A percentile compares a stretch with the other conserved stretches of the same genome.
Conservation (phyloP, 768 basidiomycete species). For the Rhodotorula taiwanensis region DNA sequence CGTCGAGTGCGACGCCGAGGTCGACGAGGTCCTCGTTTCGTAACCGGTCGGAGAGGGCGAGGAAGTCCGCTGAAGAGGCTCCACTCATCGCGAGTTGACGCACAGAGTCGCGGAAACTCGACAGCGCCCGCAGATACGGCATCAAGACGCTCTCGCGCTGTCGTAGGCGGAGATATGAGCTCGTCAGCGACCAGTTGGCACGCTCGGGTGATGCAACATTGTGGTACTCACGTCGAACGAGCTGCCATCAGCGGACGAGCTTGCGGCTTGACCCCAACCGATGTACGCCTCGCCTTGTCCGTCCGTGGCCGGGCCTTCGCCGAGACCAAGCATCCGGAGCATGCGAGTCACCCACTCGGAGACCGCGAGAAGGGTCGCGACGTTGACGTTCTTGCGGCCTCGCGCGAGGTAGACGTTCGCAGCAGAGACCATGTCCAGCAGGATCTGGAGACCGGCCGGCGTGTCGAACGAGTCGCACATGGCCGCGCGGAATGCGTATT, state of each 20-base stretch:
- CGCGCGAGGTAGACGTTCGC: slow-evolving; percentile 74
- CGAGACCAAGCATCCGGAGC: slow-evolving; percentile 51
- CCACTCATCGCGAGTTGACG: slow-evolving; percentile 67
- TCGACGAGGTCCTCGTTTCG: slow-evolving; percentile 83
- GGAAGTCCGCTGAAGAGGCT: slow-evolving; percentile 65
- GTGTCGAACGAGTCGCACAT: slow-evolving; percentile 98
- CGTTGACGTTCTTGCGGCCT: slow-evolving; percentile 43
- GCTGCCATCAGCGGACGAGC: no score
- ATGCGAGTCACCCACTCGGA: slow-evolving; percentile 51
- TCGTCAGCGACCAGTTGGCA: no score
- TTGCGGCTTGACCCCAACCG: slow-evolving; percentile 61
- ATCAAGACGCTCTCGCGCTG: slow-evolving; percentile 79
- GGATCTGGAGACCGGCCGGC: slow-evolving; percentile 64
- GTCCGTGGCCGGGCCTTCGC: slow-evolving; percentile 41
- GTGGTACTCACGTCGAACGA: slow-evolving; percentile 45
- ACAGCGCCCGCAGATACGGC: slow-evolving; percentile 78
- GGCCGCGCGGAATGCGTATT: slow-evolving; percentile 69
- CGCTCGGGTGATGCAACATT: no score
- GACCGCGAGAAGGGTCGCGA: slow-evolving; percentile 57
- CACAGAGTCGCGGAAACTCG: slow-evolving; percentile 84
- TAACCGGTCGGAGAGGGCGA: slow-evolving; percentile 78
- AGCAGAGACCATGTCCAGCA: slow-evolving; percentile 73
- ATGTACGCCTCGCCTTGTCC: slow-evolving; percentile 56
- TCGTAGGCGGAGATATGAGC: not conserved
- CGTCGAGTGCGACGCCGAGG: slow-evolving; percentile 92